These are phyloP conservation scores for Chloranthus sessilifolius DNA, from an alignment of 164 flowering plant genomes.

Conservation along the genomic window DNA sequence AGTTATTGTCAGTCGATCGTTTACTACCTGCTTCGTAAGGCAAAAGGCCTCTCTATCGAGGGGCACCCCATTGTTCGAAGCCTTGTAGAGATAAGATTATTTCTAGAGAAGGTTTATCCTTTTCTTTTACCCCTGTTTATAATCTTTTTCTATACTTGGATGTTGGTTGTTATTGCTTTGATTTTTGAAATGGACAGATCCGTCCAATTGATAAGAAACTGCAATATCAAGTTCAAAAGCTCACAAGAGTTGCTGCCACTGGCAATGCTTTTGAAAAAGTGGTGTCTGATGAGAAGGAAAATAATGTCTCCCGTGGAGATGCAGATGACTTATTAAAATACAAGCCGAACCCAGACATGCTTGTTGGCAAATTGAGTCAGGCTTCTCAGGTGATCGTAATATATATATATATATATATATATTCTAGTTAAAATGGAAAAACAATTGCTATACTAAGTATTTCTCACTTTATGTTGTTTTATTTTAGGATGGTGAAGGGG, in stretches of 20 bases:
- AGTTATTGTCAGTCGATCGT: conserved; percentile 87
- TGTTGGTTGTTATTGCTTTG: background rate
- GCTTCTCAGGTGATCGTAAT: conserved; percentile 34
- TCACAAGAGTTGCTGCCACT: conserved; percentile 29
- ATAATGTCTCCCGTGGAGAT: conserved; percentile 25
- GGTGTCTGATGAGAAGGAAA: conserved; percentile 26
- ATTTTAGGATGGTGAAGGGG: conserved; percentile 44
- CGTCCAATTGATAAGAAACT: conserved; percentile 88
- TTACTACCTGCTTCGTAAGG: conserved; percentile 78
- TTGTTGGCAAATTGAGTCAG: conserved; percentile 37
- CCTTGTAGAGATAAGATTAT: conserved; percentile 79
- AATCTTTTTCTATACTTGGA: background rate
- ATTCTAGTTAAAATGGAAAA: too few species aligned
- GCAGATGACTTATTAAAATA: conserved; percentile 53
- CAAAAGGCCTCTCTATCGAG: conserved; percentile 72
- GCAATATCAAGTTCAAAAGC: conserved; percentile 82
- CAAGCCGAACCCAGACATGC: conserved; percentile 83
- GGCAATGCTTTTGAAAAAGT: conserved; percentile 21
- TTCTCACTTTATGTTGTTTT: background rate
- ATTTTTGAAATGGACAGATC: conserved; percentile 32
- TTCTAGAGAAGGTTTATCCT: conserved; percentile 71
- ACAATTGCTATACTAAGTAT: too few species aligned
- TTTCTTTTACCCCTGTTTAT: too few species aligned
- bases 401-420: too few species aligned
- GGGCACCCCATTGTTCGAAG: conserved; percentile 83